A percentile compares a stretch with the other conserved stretches of the same genome.
Evolutionary conservation across 257 asterid species (phyloP).

Genomic region (Fraxinus quadrangulata): DNA sequence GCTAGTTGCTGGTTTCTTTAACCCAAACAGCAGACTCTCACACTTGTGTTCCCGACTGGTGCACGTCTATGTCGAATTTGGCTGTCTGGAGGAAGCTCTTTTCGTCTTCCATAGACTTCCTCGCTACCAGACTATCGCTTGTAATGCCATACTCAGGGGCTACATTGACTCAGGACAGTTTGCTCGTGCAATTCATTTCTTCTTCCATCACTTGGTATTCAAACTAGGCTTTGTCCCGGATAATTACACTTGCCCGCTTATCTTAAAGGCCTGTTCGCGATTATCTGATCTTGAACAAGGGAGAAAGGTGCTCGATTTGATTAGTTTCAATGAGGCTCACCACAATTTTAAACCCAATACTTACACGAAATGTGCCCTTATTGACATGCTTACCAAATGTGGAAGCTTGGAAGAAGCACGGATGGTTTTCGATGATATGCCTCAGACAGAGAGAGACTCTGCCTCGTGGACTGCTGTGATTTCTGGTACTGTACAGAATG

Average conservation of each 20-base stretch:
- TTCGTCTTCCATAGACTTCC: constrained; percentile 25
- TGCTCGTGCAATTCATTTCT: constrained; percentile 28
- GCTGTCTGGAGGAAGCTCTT: constrained; percentile 25
- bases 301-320: constrained; percentile 30
- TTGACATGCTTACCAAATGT: constrained; percentile 43
- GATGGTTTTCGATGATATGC: constrained; percentile 38
- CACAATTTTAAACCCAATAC: constrained; percentile 29
- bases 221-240: constrained; percentile 30
- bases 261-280: constrained; percentile 39
- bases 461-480: constrained; percentile 45
- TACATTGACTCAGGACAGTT: constrained; percentile 26
- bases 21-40: neutral
- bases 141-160: constrained; percentile 38
- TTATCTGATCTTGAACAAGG: constrained; percentile 34
- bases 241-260: constrained; percentile 36
- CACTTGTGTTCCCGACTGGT: constrained; percentile 28
- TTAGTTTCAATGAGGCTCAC: constrained; percentile 16
- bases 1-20: constrained; percentile 15
- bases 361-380: constrained; percentile 40
- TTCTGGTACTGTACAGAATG: constrained; percentile 34
- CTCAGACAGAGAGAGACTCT: constrained; percentile 32
- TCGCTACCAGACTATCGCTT: constrained; percentile 23
- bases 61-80: constrained; percentile 28
- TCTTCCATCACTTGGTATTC: constrained; percentile 30
- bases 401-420: constrained; percentile 45